Evolutionary conservation across 495 filamentous ascomycete species (phyloP).

Genomic region (Lasiosphaeriaceae sp.): DNA sequence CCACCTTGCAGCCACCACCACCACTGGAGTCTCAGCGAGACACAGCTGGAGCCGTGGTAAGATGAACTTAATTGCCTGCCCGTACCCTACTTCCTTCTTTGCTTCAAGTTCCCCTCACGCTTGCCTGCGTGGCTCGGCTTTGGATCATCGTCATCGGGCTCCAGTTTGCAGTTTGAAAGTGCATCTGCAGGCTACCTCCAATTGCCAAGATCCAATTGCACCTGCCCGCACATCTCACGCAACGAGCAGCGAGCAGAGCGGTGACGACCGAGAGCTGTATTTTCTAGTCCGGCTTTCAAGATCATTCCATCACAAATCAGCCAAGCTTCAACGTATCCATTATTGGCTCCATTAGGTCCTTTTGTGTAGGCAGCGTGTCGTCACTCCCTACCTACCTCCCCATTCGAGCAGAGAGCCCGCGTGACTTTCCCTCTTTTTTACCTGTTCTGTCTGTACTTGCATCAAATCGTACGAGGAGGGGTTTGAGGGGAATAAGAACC

Average conservation of each 20-base stretch:
- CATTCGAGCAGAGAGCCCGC: constrained; percentile 7
- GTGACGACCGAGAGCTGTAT: not conserved
- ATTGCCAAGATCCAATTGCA: no score
- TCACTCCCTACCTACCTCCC: constrained; percentile 15
- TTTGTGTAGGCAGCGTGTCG: constrained; percentile 13
- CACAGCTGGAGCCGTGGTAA: constrained; percentile 18
- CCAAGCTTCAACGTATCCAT: not conserved
- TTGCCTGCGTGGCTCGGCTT: no score
- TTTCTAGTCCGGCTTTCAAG: no score
- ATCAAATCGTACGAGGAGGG: constrained; percentile 18
- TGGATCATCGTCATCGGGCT: no score
- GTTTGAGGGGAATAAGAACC: not conserved
- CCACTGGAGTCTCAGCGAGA: constrained; percentile 5
- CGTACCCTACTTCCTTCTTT: no score
- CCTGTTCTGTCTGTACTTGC: constrained; percentile 6
- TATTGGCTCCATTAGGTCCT: not conserved
- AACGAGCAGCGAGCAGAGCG: not conserved
- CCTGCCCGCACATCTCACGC: not conserved
- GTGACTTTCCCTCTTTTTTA: constrained; percentile 17
- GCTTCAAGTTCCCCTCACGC: no score
- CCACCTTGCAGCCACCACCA: constrained; percentile 15
- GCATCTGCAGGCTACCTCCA: no score
- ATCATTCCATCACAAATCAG: no score
- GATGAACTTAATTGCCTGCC: not conserved
- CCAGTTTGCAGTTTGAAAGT: no score